Evolutionary conservation across 305 asterid genomes (phyloP).

Genomic region (Fraxinus dipetala): DNA sequence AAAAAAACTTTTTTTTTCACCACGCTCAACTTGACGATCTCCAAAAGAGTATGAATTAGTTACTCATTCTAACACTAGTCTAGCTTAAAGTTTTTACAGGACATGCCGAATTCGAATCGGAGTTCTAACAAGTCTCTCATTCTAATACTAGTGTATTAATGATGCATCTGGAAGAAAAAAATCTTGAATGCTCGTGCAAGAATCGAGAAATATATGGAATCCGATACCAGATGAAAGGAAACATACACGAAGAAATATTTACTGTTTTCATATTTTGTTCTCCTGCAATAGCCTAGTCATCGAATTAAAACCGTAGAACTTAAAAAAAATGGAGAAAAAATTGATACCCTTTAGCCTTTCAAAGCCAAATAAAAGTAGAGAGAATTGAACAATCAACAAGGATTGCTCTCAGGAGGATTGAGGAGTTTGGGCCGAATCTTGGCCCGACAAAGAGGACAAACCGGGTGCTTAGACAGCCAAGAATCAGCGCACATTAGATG

Average conservation of each 20-base stretch:
- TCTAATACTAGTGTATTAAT: too few relatives aligned
- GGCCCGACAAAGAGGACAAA: constrained; percentile 72
- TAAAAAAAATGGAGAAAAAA: not conserved
- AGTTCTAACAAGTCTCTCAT: too few relatives aligned
- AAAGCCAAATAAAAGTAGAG: not conserved
- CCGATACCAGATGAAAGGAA: not conserved
- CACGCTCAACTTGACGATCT: too few relatives aligned
- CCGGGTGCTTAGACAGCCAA: constrained; percentile 56
- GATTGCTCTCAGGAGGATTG: constrained; percentile 35
- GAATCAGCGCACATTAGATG: constrained; percentile 66
- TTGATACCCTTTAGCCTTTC: not conserved
- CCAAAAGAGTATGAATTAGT: too few relatives aligned
- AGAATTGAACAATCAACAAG: constrained; percentile 46
- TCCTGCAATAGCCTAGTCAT: not conserved
- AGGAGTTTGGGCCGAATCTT: constrained; percentile 46
- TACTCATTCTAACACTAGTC: too few relatives aligned
- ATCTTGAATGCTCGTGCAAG: not conserved
- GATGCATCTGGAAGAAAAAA: not conserved
- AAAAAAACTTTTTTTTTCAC: too few relatives aligned
- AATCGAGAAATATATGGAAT: not conserved
- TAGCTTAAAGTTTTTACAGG: too few relatives aligned
- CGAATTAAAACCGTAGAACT: not conserved
- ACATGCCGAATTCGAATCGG: too few relatives aligned
- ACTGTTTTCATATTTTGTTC: not conserved
- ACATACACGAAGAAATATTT: not conserved